phyloP scores from a whole-genome alignment of 139 green algal genomes.

The Nannochloris sp. region DNA sequence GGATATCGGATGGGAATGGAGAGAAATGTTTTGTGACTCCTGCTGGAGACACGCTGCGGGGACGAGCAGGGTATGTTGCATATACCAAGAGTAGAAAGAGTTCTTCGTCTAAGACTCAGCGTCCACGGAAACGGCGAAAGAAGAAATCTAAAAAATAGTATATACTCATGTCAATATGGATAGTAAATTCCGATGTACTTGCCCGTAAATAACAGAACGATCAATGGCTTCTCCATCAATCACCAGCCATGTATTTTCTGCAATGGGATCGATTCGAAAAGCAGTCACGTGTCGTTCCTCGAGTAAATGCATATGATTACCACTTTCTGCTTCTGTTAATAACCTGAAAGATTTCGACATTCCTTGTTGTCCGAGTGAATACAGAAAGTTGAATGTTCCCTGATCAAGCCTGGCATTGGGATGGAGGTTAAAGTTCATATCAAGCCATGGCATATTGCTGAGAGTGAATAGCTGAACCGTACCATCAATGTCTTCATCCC shows the following conservation, averaged over 20 bases:
- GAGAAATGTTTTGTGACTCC: slow-evolving; percentile 3
- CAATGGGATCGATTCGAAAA: slow-evolving; percentile 17
- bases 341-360: slow-evolving; percentile 18
- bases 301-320: slow-evolving; percentile 23
- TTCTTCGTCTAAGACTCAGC: neutral
- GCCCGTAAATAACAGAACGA: slow-evolving; percentile 16
- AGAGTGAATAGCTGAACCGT: slow-evolving; percentile 31
- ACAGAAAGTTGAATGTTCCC: slow-evolving; percentile 28
- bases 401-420: slow-evolving; percentile 11
- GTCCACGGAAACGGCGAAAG: neutral
- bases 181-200: slow-evolving; percentile 39
- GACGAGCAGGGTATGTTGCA: neutral
- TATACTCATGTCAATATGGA: neutral
- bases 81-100: slow-evolving; percentile 5
- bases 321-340: slow-evolving; percentile 19
- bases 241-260: slow-evolving; percentile 32
- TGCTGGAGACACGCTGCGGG: neutral
- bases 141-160: slow-evolving; percentile 2
- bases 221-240: slow-evolving; percentile 39
- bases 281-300: slow-evolving; percentile 9
- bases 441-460: slow-evolving; percentile 39
- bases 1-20: slow-evolving; percentile 1
- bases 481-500: slow-evolving; percentile 1
- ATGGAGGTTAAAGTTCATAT: slow-evolving; percentile 37
- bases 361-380: neutral